Base-by-base conservation (phyloP, 257 asterid species). In the Anisodus acutangulus region DNA sequence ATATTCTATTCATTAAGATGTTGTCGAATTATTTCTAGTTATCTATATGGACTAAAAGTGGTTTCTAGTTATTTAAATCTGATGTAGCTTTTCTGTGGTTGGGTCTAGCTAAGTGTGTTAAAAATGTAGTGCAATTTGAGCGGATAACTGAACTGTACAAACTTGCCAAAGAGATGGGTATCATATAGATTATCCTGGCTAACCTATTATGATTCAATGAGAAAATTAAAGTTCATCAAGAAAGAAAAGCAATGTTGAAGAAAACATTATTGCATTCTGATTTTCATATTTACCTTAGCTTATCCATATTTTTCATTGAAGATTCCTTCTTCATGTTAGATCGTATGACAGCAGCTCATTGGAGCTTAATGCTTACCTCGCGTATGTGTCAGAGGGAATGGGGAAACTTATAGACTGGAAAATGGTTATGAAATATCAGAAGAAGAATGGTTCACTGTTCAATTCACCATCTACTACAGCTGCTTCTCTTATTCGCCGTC, bases 381-480 rank as follows among this genome's bases (percentile, higher is more conserved):
- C 94, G 16, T 94, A 92, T 85, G 66, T 93, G 80, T 91, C 94
- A 6, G 99, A 96, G 90, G 98, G 99, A 68, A 79, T 91, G 84
- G 90, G 89, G 31, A 85, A 90, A 78, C 87, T 81, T 71, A 93
- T 90, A 62, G 86, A 94, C 76, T 91, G 97, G 98, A 87, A 90
- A 67, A 85, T 86, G 57, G 86, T 88, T 45, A 88, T 94, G 97
- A 92, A 90, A 82, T 90, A 90, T 86, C 98, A 93, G 85, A 90
- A 92, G 84, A 90, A 78, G 84, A 94, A 96, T 45, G 99, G 99
- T 43, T 96, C 99, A 31, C 90, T 96, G 57, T 94, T 95, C 90
- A 92, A 94, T 89, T 93, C 92, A 85, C 98, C 99, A 12, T 93
- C 99, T 2, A 88, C 98, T 1, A 91, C 98, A 49, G 98, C 98